phyloP scores from a whole-genome alignment of 495 filamentous ascomycete species.

The Aspergillus egyptiacus region DNA sequence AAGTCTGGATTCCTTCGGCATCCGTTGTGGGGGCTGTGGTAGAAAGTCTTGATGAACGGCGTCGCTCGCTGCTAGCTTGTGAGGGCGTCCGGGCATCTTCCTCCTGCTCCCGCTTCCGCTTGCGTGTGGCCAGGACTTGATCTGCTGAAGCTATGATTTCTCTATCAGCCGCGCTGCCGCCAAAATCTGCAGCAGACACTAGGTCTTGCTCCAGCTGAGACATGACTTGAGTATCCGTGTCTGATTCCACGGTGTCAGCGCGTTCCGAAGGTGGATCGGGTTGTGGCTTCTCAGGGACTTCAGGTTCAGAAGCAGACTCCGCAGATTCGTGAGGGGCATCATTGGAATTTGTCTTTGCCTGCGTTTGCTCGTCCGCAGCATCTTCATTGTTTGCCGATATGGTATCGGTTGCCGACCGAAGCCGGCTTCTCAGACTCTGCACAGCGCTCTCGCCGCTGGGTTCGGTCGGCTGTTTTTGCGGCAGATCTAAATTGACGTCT shows the following conservation, averaged over 20 bases:
- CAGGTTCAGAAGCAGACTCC: not conserved
- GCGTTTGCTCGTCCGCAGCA: not conserved
- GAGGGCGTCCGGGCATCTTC: conserved; percentile 15
- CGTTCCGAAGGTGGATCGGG: too few species aligned
- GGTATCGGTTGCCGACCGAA: conserved; percentile 28
- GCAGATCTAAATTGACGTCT: not conserved
- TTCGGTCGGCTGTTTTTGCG: not conserved
- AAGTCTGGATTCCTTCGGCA: conserved; percentile 10
- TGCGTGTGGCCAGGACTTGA: conserved; percentile 21
- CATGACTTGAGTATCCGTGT: conserved; percentile 38
- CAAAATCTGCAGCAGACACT: conserved; percentile 29
- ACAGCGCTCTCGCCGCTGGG: conserved; percentile 7
- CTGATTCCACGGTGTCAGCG: conserved; percentile 24
- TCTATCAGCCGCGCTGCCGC: conserved; percentile 8
- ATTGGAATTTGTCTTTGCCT: not conserved
- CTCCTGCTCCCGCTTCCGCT: conserved; percentile 38
- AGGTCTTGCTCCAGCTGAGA: conserved; percentile 44
- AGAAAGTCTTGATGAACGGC: conserved; percentile 30
- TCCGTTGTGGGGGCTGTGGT: conserved; percentile 12
- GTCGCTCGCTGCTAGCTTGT: conserved; percentile 19
- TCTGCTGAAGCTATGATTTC: not conserved
- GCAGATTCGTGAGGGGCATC: not conserved
- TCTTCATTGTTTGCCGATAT: conserved; percentile 7
- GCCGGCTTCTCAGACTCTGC: conserved; percentile 23
- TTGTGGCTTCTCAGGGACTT: not conserved